Evolutionary conservation across 2,329 filamentous ascomycete species (phyloP).

Genomic region (Teratosphaeria epicoccoides): DNA sequence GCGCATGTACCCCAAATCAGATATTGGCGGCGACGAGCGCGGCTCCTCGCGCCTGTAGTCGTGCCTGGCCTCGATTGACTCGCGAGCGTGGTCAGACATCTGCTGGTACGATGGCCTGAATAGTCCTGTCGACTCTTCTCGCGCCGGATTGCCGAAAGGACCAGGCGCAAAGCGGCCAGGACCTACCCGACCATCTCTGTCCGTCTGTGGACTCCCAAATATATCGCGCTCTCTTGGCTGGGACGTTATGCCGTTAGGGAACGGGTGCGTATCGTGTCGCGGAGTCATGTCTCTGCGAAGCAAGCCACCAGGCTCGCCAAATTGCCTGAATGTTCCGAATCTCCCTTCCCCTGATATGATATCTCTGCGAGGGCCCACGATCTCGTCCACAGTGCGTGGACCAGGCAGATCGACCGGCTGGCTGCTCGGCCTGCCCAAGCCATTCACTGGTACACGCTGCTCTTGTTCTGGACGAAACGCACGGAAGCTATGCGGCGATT

Average conservation of each 20-base stretch:
- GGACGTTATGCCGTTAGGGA: constrained; percentile 18
- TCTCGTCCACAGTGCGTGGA: constrained; percentile 14
- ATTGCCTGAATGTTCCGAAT: constrained; percentile 16
- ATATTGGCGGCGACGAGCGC: constrained; percentile 16
- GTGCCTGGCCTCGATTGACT: constrained; percentile 20
- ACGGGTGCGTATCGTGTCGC: constrained; percentile 14
- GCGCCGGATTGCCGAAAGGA: constrained; percentile 17
- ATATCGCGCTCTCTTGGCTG: constrained; percentile 15
- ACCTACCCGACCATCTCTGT: constrained; percentile 16
- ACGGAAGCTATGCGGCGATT: constrained; percentile 23
- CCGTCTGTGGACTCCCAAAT: constrained; percentile 20
- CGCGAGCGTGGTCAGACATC: constrained; percentile 17
- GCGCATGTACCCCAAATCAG: constrained; percentile 14
- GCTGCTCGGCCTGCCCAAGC: constrained; percentile 24
- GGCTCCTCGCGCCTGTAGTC: constrained; percentile 20
- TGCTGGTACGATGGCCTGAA: constrained; percentile 21
- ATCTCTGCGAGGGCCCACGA: constrained; percentile 14
- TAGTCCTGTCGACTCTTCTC: constrained; percentile 22
- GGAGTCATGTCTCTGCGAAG: constrained; percentile 9
- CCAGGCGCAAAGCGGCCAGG: constrained; percentile 14
- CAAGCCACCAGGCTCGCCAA: constrained; percentile 12
- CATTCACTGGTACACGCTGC: constrained; percentile 13
- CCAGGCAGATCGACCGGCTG: constrained; percentile 21
- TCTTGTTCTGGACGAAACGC: constrained; percentile 19
- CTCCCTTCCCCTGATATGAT: constrained; percentile 11